Evolutionary conservation across 139 green algal genomes (phyloP), one percentile per base, ranked within the genome.

Genomic region (Chlamydomonas sp.): DNA sequence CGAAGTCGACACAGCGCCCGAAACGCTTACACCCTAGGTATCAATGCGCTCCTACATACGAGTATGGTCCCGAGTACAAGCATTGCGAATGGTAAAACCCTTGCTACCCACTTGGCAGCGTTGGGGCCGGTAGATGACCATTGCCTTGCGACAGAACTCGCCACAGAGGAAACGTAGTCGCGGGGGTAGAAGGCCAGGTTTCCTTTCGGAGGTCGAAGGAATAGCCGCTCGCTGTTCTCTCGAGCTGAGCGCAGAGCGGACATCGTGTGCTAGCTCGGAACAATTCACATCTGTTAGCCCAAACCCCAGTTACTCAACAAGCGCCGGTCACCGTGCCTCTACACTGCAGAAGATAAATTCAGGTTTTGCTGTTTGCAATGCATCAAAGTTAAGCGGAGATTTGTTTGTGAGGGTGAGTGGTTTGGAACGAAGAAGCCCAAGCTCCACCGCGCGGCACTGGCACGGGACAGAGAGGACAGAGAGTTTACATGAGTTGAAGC

Each of bases 201-300:
- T 1, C 79, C 79, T 16, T 58, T 63, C 5, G 79, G 79, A 57
- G 79, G 79, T n/a, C 79, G 79, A 6, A 84, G 31, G 63, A 83
- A 72, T 17, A 63, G 6, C 64, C 79, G 79, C 64, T 49, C 79
- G 49, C 79, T 49, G 6, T 84, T 64, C 10, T 75, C 79, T 75
- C 76, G 76, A 15, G 49, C 57, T 67, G n/a, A 10, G 59, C 59
- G 31, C 31, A 49, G 31, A 49, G 31, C 31, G 31, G 31, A 49
- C 31, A 71, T 58, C 77, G 77, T n/a, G 79, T 84, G 64, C 76
- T 84, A 31, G 49, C 15, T 9, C 73, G 17, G 18, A 17, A 18
- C 63, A 83, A 20, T n/a, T 83, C 60, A 83, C 78, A 79, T 66
- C 10, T 14, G 8, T 66, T 66, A 79, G 57, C 75, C 75, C 63